Base-by-base conservation (phyloP, 164 flowering plant species). In the Stephania yunnanensis region DNA sequence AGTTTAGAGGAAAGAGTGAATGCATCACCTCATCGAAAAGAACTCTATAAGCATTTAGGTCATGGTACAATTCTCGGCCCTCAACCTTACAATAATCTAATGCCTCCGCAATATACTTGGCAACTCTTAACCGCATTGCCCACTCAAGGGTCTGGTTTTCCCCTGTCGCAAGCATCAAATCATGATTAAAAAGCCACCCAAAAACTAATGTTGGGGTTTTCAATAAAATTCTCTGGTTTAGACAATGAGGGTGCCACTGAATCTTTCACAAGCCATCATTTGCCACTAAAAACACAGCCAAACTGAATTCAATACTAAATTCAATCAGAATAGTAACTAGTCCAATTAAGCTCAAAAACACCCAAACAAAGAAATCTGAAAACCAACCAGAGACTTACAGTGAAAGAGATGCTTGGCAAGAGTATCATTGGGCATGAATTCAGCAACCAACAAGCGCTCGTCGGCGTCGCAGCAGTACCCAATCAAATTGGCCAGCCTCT, bases 381-480 rank as follows among this genome's bases (percentile, higher is more conserved):
- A 63, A 45, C 42, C 42, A 69, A 44, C 10, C 48, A 10, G 5
- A 58, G 6, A 73, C 92, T 69, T 87, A 96, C 99, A 96, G 85
- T 96, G 99, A 75, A 96, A 96, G 10, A 96, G 87, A 90, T 96
- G 97, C 79, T 91, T 96, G 10, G 99, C 91, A 55, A 96, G 95
- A 3, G 97, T 96, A 78, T 96, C 97, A 69, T 94, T 91, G n/a
- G 95, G 94, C 99, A 96, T 96, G 82, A 82, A 96, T 84, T 96
- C 98, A 0, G 99, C 99, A 71, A 94, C 94, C 20, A 96, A 89
- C 76, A 96, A 77, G 82, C 99, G 84, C 89, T 92, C 98, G 64
- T 96, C 99, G 1, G 95, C 97, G 29, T 96, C 97, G 74, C 95
- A 94, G 79, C 99, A 96, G 45, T 92, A 96, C 13, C 99, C 99